Base-by-base conservation (phyloP, 805 yeast species). In the Teunomyces pallodes region DNA sequence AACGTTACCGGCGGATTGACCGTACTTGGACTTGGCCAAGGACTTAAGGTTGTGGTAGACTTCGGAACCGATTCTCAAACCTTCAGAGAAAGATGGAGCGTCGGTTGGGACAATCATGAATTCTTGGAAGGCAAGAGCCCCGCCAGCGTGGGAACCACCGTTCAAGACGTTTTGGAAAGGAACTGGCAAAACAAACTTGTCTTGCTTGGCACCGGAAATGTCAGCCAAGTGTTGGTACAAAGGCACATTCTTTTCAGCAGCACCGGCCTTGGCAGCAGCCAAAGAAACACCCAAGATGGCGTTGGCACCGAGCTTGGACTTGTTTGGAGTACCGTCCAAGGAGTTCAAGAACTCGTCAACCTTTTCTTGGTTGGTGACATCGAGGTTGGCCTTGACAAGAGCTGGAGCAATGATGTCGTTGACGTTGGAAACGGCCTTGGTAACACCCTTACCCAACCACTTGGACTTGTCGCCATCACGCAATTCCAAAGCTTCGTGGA, bases 111-210 rank as follows among this genome's bases (percentile, higher is more conserved):
- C 98, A 77, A 92, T 89, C 98, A 92, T 94, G 83, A 92, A 92
- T 82, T 92, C 99, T 83, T 92, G 99, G 86, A 92, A 84, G 65
- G 99, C 99, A 61, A 92, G 81, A 70, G 92, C 86, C 80, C 99
- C 99, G 81, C 99, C 99, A 68, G 99, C 99, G 80, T 92, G 99
- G 68, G 96, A 87, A 77, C 99, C 99, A 82, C 99, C 99, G 86
- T 92, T 92, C 75, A 92, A 82, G 59, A 92, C 99, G 80, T 92
- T 92, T 80, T 89, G 94, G 96, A 94, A 87, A 60, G 99, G 99
- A 75, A 94, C 98, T 74, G 99, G 99, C 72, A 92, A 80, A 52
- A 94, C 97, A 74, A 74, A 94, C 74, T 96, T 92, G 66, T 77
- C 74, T 74, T 82, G 80, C 65, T 95, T 76, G 57, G 82, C 63